These are phyloP conservation scores for Aspergillus nidulans DNA, from an alignment of 495 filamentous ascomycete genomes.

Conservation along the genomic window DNA sequence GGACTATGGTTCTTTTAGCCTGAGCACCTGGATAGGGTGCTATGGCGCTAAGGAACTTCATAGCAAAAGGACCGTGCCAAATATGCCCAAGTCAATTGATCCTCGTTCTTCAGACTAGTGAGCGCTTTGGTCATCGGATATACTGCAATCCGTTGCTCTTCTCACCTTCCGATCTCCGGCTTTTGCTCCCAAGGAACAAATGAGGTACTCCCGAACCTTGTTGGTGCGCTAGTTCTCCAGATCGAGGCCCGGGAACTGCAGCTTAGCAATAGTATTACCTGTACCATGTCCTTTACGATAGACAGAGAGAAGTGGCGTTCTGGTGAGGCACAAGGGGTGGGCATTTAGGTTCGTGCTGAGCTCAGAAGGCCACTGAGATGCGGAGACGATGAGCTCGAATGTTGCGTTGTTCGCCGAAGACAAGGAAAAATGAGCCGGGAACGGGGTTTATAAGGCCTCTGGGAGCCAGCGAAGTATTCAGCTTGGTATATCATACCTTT, in stretches of 20 bases:
- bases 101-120: neutral
- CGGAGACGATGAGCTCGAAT: too few relatives aligned
- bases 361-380: too few relatives aligned
- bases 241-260: neutral
- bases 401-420: neutral
- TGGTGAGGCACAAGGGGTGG: neutral
- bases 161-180: neutral
- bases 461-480: too few relatives aligned
- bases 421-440: neutral
- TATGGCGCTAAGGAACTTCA: neutral
- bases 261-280: neutral
- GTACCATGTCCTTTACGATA: neutral
- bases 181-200: too few relatives aligned
- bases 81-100: neutral
- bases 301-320: neutral
- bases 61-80: neutral
- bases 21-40: neutral
- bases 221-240: neutral
- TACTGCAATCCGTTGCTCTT: neutral
- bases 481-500: neutral
- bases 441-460: neutral
- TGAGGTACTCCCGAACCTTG: neutral
- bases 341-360: neutral
- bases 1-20: neutral
- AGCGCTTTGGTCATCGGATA: neutral